Base-by-base conservation (phyloP, 495 filamentous ascomycete genomes). In the Neurospora tetrasperma region DNA sequence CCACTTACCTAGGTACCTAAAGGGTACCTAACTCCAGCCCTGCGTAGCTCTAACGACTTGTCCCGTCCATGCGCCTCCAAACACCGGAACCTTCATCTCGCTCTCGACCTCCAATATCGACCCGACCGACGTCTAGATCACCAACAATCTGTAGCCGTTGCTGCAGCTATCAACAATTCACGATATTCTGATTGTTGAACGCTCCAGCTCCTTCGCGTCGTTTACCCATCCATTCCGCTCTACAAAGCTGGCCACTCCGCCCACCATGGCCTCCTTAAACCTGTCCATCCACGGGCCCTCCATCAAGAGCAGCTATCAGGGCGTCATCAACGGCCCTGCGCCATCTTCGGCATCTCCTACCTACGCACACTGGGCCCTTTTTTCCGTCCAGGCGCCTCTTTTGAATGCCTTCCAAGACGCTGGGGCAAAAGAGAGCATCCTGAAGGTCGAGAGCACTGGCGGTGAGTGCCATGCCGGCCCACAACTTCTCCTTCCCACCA, bases 401-500 rank as follows among this genome's bases (percentile, higher is more conserved):
- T 86, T 92, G 72, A 97, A 89, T 83, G 94, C 93, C 38, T 99
- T 99, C 81, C 94, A 97, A 83, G 92, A 94, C 79, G 83, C 88
- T 62, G 90, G 88, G 27, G 87, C 89, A 46, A 98, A 97, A 81
- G 94, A 98, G 82, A 98, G 96, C 80, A 89, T 97, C 0, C 82
- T 99, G 69, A 98, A 97, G 82, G 94, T 98, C 44, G 94, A 98
- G 78, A 91, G 85, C 76, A 93, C 93, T 43, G 96, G 94, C 83
- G 93, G 93, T 96, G 80, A 80, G 88, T 84, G 41, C 54, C 18
- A 27, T 12, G 18, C 20, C 72, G 46, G 43, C 71, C 38, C 74
- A 76, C 69, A 70, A 43, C 69, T 42, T 23, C 27, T 16, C 38
- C 38, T 20, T 23, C 18, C 66, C 40, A 18, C 9, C 38, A 40